Conservation (phyloP, 495 filamentous ascomycete species). For the Penicillium daleae region DNA sequence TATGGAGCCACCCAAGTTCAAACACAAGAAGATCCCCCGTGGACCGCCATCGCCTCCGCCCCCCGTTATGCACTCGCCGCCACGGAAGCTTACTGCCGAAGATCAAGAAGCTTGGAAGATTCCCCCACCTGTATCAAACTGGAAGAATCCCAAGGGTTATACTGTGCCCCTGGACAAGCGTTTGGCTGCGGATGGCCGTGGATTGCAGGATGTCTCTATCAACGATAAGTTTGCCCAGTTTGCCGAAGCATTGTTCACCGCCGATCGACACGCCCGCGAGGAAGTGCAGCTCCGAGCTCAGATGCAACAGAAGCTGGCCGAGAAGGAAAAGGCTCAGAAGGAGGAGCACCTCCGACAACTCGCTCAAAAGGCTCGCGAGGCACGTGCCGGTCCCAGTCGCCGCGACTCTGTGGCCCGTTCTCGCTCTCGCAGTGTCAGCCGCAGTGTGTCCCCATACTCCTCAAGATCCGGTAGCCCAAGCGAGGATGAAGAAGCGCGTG, state of each 20-base stretch:
- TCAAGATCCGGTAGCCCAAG: constrained; percentile 58
- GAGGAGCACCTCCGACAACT: constrained; percentile 90
- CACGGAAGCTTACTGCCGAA: constrained; percentile 91
- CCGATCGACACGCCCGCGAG: constrained; percentile 91
- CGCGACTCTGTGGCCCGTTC: constrained; percentile 48
- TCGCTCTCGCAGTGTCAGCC: constrained; percentile 51
- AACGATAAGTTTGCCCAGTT: constrained; percentile 99
- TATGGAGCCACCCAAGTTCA: constrained; percentile 98
- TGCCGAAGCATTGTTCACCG: constrained; percentile 89
- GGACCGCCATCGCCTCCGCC: constrained; percentile 92
- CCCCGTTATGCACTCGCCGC: constrained; percentile 94
- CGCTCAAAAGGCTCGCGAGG: constrained; percentile 89
- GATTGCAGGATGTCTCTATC: constrained; percentile 91
- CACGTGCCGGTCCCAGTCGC: constrained; percentile 59
- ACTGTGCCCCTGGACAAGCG: constrained; percentile 97
- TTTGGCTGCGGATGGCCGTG: constrained; percentile 92
- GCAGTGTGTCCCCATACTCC: constrained; percentile 59
- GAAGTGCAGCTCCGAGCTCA: constrained; percentile 89
- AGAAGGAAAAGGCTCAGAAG: constrained; percentile 93
- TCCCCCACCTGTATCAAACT: constrained; percentile 92
- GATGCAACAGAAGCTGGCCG: constrained; percentile 96
- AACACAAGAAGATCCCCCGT: constrained; percentile 96
- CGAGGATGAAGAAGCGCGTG: constrained; percentile 70
- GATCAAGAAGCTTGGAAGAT: constrained; percentile 98
- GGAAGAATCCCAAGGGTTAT: constrained; percentile 99